phyloP scores from a whole-genome alignment of 2,329 filamentous ascomycete genomes.

The Paradendryphiella salina region DNA sequence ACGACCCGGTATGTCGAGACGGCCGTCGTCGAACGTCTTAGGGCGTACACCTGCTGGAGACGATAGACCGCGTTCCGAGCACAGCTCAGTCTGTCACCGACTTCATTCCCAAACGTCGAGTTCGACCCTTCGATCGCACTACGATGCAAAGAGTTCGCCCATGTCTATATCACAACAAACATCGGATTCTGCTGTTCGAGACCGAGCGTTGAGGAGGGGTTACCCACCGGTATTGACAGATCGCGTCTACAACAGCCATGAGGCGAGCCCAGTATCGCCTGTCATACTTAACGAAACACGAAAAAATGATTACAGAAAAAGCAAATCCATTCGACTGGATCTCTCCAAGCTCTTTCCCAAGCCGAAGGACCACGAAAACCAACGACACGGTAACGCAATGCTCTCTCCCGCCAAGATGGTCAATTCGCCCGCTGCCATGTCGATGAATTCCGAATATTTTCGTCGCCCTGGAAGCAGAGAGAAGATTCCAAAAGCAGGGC shows the following conservation, averaged over 20 bases:
- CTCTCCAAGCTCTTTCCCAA: slow-evolving; percentile 50
- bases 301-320: slow-evolving; percentile 34
- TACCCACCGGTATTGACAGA: slow-evolving; percentile 33
- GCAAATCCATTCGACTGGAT: slow-evolving; percentile 47
- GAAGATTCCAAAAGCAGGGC: slow-evolving; percentile 30
- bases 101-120: slow-evolving; percentile 43
- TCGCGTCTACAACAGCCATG: slow-evolving; percentile 14
- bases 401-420: slow-evolving; percentile 48
- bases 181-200: slow-evolving; percentile 50
- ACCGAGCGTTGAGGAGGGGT: slow-evolving; percentile 50
- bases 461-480: slow-evolving; percentile 40
- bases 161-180: slow-evolving; percentile 51
- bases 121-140: slow-evolving; percentile 49
- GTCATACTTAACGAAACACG: slow-evolving; percentile 22
- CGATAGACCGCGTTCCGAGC: slow-evolving; percentile 32
- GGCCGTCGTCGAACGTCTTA: slow-evolving; percentile 43
- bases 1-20: slow-evolving; percentile 34
- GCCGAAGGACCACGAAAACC: slow-evolving; percentile 31
- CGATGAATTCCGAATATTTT: slow-evolving; percentile 45
- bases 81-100: slow-evolving; percentile 35
- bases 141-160: slow-evolving; percentile 49
- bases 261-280: slow-evolving; percentile 28
- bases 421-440: slow-evolving; percentile 48
- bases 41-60: slow-evolving; percentile 28
- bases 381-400: slow-evolving; percentile 24